A percentile compares a stretch with the other conserved stretches of the same genome.
phyloP scores from a whole-genome alignment of 257 asterid genomes.

The Primulina huaijiensis region DNA sequence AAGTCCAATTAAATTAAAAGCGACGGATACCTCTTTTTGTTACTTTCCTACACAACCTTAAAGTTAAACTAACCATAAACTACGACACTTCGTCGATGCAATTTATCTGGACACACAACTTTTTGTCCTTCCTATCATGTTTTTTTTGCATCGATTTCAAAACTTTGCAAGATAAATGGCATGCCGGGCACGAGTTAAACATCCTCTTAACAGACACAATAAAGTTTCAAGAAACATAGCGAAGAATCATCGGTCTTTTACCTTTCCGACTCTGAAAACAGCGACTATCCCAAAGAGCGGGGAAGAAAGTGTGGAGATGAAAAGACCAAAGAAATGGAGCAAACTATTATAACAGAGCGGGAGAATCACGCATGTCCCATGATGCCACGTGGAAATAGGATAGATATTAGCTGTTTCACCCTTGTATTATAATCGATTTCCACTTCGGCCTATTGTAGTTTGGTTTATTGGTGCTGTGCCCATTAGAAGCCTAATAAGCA shows the following conservation, averaged over 20 bases:
- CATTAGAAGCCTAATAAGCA: too few relatives aligned
- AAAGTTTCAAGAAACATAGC: neutral
- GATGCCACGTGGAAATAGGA: neutral
- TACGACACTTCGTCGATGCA: neutral
- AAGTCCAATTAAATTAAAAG: too few relatives aligned
- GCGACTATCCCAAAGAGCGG: constrained; percentile 11
- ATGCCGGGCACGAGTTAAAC: neutral
- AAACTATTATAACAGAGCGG: constrained; percentile 63
- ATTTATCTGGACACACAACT: too few relatives aligned
- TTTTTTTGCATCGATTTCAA: neutral
- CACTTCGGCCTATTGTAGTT: neutral
- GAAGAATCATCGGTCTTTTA: constrained; percentile 6
- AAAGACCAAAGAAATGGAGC: constrained; percentile 32
- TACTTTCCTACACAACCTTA: neutral
- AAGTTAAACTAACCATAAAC: neutral
- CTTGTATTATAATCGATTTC: neutral
- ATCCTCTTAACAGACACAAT: neutral
- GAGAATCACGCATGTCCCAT: constrained; percentile 26
- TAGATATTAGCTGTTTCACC: neutral
- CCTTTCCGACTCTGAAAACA: constrained; percentile 6
- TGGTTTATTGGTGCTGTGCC: too few relatives aligned
- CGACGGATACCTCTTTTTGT: neutral
- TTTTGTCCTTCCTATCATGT: too few relatives aligned
- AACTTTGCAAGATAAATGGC: neutral
- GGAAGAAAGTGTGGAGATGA: constrained; percentile 23